Conservation (phyloP, 805 yeast species). For the Starmerella kuoi region DNA sequence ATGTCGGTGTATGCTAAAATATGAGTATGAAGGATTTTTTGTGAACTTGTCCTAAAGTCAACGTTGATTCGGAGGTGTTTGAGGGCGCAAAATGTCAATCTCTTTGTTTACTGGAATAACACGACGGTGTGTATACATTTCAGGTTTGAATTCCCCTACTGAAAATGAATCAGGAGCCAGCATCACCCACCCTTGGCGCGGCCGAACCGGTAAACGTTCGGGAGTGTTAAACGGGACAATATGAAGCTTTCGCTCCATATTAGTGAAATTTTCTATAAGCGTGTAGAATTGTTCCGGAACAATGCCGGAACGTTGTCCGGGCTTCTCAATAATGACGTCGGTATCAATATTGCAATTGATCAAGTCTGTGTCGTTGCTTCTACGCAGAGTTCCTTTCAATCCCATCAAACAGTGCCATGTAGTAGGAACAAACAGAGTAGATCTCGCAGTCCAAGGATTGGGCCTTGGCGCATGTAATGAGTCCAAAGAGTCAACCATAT, state of each 20-base stretch:
- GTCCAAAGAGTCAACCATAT: conserved; percentile 53
- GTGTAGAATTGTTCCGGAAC: conserved; percentile 68
- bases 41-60: too few species aligned
- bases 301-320: conserved; percentile 25
- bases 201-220: conserved; percentile 48
- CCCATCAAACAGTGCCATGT: conserved; percentile 99
- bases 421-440: conserved; percentile 42
- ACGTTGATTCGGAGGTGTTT: conserved; percentile 42
- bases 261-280: conserved; percentile 80
- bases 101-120: conserved; percentile 56
- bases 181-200: conserved; percentile 82
- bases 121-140: conserved; percentile 28
- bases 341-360: conserved; percentile 90
- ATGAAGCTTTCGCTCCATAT: conserved; percentile 70
- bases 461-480: conserved; percentile 53
- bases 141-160: conserved; percentile 52
- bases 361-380: conserved; percentile 70
- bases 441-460: conserved; percentile 23
- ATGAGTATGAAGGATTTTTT: too few species aligned
- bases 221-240: conserved; percentile 59
- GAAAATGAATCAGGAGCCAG: conserved; percentile 66
- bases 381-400: conserved; percentile 82
- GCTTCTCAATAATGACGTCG: conserved; percentile 61
- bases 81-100: conserved; percentile 72
- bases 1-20: too few species aligned